Base-by-base conservation (phyloP, 495 filamentous ascomycete genomes). In the Acidomyces sp. region DNA sequence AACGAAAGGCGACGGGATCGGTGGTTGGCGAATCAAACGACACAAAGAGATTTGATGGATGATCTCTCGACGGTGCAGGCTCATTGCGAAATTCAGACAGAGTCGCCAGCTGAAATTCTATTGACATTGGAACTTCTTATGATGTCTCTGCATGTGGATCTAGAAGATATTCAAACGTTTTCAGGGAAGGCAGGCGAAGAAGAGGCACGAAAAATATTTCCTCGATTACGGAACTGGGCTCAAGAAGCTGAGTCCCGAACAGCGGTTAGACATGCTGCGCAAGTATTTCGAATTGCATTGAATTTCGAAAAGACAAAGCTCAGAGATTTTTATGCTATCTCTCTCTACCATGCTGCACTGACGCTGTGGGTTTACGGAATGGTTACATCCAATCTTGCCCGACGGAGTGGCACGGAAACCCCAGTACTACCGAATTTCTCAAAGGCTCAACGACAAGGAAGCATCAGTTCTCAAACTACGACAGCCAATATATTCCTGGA, bases 121-220 rank as follows among this genome's bases (percentile, higher is more conserved):
- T 51, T 78, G 3, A 45, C 74, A 1, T 49, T 71, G 1, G 66
- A 78, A 39, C 55, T 75, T 0, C 55, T 76, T 0, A 56, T 71
- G 10, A 70, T 78, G 65, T 62, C 69, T 38, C 56, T 78, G 0
- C 61, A 77, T 51, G 66, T 75, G 39, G 70, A 71, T 0, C 61
- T 77, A 0, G 75, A 77, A 37, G 74, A 78, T 31, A 62, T 80
- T 0, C 74, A 81, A 45, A 64, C 72, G 0, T 75, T 78, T 37
- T 69, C 71, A 0, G 73, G 74, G 0, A 72, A 74, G 34, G 68
- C 74, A 32, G 74, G 73, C 32, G 68, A 72, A 39, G 68, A 75
- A 29, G 71, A 76, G 47, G 69, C 72, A 1, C 59, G 65, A 1
- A 56, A 64, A 1, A 66, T 71, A 3, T 70, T 67, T 26, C 63